Conservation (phyloP, 106 monocot species). For the Dendrobium chrysotoxum region DNA sequence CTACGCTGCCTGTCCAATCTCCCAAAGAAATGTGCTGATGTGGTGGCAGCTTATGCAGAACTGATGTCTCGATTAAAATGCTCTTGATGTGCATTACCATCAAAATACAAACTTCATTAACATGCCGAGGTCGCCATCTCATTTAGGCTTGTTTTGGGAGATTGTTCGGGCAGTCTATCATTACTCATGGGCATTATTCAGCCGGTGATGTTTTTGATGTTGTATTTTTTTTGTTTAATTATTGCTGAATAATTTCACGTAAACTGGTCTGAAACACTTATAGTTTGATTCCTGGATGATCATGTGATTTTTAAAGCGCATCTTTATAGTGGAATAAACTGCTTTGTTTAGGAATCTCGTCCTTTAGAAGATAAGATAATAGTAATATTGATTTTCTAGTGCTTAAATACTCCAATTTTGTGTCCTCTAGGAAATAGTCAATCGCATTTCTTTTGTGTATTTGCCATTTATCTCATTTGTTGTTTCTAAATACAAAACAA, state of each 20-base stretch:
- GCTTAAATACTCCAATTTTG: not conserved
- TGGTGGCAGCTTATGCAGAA: not conserved
- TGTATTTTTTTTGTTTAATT: conserved; percentile 1
- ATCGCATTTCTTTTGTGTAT: not conserved
- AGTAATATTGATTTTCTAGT: not conserved
- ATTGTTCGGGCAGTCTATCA: not conserved
- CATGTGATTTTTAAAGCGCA: not conserved
- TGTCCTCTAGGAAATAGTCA: not conserved
- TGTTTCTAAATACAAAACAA: not conserved
- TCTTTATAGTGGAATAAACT: not conserved
- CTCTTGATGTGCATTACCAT: not conserved
- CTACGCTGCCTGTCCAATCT: not conserved
- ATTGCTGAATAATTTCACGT: not conserved
- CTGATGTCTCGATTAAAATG: not conserved
- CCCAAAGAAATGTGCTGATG: not conserved
- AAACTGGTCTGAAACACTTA: not conserved
- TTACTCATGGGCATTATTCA: not conserved
- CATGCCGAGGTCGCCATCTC: not conserved
- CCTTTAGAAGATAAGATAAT: not conserved
- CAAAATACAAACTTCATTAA: no score
- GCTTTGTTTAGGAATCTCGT: not conserved
- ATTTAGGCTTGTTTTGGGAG: not conserved
- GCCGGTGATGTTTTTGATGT: not conserved
- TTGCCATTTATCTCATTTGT: not conserved
- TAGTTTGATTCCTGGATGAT: not conserved